These are phyloP conservation scores for Jamesozyma lodderae DNA, from an alignment of 805 yeast genomes.

Conservation along the genomic window DNA sequence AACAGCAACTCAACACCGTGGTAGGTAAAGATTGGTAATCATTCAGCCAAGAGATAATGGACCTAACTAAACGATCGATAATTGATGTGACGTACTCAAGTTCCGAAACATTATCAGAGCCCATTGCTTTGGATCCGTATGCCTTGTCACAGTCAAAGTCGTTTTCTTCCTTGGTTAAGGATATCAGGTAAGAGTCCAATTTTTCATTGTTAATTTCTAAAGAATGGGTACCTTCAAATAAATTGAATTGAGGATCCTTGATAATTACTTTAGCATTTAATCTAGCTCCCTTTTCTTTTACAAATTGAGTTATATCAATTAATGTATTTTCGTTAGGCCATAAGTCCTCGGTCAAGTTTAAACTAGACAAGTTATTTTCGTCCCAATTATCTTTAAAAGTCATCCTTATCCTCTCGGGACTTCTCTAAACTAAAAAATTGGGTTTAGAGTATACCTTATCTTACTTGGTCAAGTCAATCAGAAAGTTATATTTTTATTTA, in stretches of 20 bases:
- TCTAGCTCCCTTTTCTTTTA: conserved; percentile 34
- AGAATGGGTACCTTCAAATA: conserved; percentile 82
- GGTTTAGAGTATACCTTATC: too few species aligned
- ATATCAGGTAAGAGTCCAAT: conserved; percentile 71
- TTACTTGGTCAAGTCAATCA: too few species aligned
- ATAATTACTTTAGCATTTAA: conserved; percentile 48
- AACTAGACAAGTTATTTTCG: neutral
- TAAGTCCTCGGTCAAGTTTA: too few species aligned
- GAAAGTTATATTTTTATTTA: too few species aligned
- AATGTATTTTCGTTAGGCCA: conserved; percentile 7
- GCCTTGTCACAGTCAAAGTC: conserved; percentile 35
- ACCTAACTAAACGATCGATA: conserved; percentile 44
- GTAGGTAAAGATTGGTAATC: conserved; percentile 63
- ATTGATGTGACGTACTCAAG: conserved; percentile 40
- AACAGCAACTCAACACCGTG: conserved; percentile 66
- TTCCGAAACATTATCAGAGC: conserved; percentile 23
- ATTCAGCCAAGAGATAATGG: conserved; percentile 63
- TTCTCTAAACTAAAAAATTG: too few species aligned
- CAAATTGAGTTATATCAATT: conserved; percentile 49
- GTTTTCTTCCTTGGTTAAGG: conserved; percentile 36
- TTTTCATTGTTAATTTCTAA: conserved; percentile 63
- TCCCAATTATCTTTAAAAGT: neutral
- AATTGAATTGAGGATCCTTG: conserved; percentile 49
- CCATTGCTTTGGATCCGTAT: conserved; percentile 5
- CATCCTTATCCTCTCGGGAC: neutral